Evolutionary conservation across 2,329 filamentous ascomycete genomes (phyloP).

Genomic region (Cercospora sp.): DNA sequence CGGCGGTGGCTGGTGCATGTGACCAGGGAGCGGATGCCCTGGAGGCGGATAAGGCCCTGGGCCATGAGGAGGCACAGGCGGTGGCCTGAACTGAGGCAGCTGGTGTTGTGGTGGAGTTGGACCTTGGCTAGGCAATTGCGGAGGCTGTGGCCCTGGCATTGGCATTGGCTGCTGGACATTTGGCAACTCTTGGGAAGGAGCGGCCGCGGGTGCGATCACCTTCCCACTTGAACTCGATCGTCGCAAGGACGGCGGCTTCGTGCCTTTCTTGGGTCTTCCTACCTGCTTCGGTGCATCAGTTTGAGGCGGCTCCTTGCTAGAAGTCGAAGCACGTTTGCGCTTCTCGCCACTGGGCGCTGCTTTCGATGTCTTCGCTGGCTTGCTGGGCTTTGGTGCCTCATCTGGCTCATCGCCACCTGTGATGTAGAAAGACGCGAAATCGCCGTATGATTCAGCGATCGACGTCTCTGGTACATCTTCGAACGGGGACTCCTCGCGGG

Average conservation of each 20-base stretch:
- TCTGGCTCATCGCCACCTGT: constrained; percentile 30
- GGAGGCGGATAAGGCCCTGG: constrained; percentile 13
- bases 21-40: constrained; percentile 8
- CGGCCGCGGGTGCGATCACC: constrained; percentile 2
- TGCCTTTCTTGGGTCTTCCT: constrained; percentile 12
- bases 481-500: constrained; percentile 26
- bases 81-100: not conserved
- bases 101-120: not conserved
- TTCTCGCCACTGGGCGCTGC: not conserved
- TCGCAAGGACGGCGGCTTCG: constrained; percentile 1
- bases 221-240: constrained; percentile 9
- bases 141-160: not conserved
- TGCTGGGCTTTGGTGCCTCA: constrained; percentile 8
- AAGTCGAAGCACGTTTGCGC: constrained; percentile 15
- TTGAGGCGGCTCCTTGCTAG: constrained; percentile 51
- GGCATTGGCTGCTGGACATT: not conserved
- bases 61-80: constrained; percentile 8
- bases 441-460: constrained; percentile 33
- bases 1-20: constrained; percentile 15
- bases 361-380: constrained; percentile 13
- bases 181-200: constrained; percentile 11
- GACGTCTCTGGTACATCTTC: constrained; percentile 21
- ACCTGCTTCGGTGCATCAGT: constrained; percentile 1
- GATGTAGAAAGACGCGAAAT: constrained; percentile 40
- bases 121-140: not conserved